Evolutionary conservation across 2,329 filamentous ascomycete species (phyloP).

Genomic region (Didymella pinodella): DNA sequence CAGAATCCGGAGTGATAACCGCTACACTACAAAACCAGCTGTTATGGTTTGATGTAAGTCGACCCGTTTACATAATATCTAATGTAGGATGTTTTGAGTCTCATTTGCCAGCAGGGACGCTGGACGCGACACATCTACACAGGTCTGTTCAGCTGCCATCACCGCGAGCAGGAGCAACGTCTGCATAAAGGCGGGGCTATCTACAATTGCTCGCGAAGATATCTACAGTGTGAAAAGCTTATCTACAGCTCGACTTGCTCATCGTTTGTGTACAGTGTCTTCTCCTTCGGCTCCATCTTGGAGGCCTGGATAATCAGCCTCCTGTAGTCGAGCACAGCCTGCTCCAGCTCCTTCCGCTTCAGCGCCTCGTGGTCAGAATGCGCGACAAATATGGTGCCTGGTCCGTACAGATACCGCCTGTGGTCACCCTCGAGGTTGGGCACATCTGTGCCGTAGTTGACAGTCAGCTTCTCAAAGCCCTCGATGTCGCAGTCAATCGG

Average conservation of each 20-base stretch:
- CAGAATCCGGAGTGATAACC: conserved; percentile 27
- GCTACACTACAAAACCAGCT: conserved; percentile 13
- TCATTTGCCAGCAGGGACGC: too few relatives aligned
- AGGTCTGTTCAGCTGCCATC: background rate
- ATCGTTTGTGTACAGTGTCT: conserved; percentile 7
- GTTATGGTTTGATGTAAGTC: background rate
- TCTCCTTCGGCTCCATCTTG: conserved; percentile 37
- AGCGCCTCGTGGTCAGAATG: conserved; percentile 85
- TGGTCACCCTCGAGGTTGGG: conserved; percentile 76
- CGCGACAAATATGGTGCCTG: conserved; percentile 80
- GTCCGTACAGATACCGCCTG: conserved; percentile 69
- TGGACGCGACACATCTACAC: too few relatives aligned
- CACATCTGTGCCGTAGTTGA: conserved; percentile 95
- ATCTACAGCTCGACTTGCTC: conserved; percentile 37
- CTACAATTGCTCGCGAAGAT: background rate
- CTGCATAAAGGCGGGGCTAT: background rate
- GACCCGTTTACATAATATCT: background rate
- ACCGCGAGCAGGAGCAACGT: background rate
- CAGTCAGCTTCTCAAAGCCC: conserved; percentile 84
- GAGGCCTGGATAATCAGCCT: conserved; percentile 51
- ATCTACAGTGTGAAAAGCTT: background rate
- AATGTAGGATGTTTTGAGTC: too few relatives aligned
- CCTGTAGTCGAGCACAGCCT: conserved; percentile 81
- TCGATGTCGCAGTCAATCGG: conserved; percentile 81
- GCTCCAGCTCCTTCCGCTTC: conserved; percentile 76